Percentiles rank a stretch among this genome's conserved stretches.
These are phyloP conservation scores for Paramecium pentaurelia DNA, from an alignment of 73 alveolate genomes.

Conservation along the genomic window DNA sequence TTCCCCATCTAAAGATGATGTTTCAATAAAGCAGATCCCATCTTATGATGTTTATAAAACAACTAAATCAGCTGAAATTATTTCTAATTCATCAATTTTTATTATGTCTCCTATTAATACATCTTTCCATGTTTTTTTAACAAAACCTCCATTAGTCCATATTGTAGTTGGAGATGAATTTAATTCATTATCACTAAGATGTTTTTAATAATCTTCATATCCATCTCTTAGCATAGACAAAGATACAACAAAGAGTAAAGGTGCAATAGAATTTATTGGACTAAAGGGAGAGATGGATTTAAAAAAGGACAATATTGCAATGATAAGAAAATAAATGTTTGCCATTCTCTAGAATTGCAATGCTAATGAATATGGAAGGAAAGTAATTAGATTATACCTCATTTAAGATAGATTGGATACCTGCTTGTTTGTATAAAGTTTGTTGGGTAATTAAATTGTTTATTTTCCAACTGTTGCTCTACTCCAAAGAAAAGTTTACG, in stretches of 20 bases:
- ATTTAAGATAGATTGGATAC: background rate
- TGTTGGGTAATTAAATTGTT: background rate
- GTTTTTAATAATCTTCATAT: conserved; percentile 92
- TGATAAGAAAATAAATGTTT: conserved; percentile 86
- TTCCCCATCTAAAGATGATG: conserved; percentile 99
- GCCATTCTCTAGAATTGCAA: conserved; percentile 90
- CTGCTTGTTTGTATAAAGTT: conserved; percentile 5
- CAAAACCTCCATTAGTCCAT: conserved; percentile 17
- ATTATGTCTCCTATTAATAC: conserved; percentile 82
- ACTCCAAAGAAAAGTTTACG: background rate
- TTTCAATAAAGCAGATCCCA: conserved; percentile 89
- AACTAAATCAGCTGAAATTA: conserved; percentile 92
- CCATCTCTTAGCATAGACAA: conserved; percentile 61
- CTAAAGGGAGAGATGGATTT: conserved; percentile 68
- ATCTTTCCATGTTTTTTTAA: conserved; percentile 49
- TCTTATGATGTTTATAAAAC: conserved; percentile 77
- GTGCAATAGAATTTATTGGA: conserved; percentile 68
- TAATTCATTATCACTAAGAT: conserved; percentile 79
- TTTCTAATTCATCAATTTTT: conserved; percentile 79
- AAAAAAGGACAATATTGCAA: conserved; percentile 81
- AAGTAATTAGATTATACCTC: conserved; percentile 45
- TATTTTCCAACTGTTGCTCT: background rate
- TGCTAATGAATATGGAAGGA: conserved; percentile 64
- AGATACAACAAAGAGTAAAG: conserved; percentile 48
- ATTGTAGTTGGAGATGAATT: conserved; percentile 46